Conservation (phyloP, 2,329 filamentous ascomycete genomes). For the Hyphodiscus sp. region DNA sequence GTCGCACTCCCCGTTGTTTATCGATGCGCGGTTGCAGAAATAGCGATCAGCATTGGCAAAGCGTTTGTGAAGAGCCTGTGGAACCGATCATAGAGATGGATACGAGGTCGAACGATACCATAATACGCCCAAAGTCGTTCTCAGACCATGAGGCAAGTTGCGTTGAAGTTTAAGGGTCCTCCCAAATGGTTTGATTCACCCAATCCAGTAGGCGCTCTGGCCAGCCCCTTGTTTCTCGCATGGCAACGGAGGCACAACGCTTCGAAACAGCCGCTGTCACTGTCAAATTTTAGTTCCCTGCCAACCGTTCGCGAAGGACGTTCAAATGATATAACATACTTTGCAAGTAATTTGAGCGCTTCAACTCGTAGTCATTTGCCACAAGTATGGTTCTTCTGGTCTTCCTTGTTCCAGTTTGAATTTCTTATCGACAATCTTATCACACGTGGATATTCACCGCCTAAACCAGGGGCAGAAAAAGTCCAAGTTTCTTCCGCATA, state of each 20-base stretch:
- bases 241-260: not conserved
- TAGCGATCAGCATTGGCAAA: constrained; percentile 9
- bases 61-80: constrained; percentile 4
- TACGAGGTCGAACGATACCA: not conserved
- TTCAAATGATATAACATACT: not conserved
- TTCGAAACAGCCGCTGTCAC: not conserved
- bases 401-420: not conserved
- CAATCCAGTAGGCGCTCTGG: not conserved
- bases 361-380: no score
- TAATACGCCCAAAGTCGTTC: not conserved
- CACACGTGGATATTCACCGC: not conserved
- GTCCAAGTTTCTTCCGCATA: not conserved
- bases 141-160: not conserved
- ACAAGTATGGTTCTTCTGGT: no score
- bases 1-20: constrained; percentile 15
- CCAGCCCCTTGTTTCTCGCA: not conserved
- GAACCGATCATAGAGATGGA: not conserved
- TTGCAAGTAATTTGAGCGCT: no score
- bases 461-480: not conserved
- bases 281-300: not conserved
- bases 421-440: not conserved
- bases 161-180: not conserved
- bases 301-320: not conserved
- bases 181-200: not conserved
- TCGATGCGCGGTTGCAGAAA: constrained; percentile 1